Conservation (phyloP, 805 yeast genomes). For the Saturnispora dispora region DNA sequence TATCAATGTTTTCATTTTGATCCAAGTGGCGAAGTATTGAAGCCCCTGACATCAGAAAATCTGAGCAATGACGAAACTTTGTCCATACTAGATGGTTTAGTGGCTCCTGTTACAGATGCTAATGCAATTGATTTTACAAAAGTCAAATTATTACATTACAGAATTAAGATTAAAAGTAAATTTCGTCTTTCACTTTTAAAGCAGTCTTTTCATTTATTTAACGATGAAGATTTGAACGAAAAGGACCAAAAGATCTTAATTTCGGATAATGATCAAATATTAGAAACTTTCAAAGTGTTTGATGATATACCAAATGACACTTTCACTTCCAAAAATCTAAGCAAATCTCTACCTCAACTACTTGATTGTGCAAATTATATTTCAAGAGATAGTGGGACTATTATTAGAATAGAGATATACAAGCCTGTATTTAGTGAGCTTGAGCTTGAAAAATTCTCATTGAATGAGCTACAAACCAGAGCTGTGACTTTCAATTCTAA, state of each 20-base stretch:
- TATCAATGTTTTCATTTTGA: slow-evolving; percentile 15
- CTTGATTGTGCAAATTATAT: slow-evolving; percentile 41
- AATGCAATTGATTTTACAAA: slow-evolving; percentile 12
- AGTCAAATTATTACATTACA: slow-evolving; percentile 21
- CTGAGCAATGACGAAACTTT: slow-evolving; percentile 9
- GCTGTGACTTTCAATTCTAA: slow-evolving; percentile 30
- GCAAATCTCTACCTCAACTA: slow-evolving; percentile 27
- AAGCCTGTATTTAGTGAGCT: slow-evolving; percentile 39
- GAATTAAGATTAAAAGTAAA: slow-evolving; percentile 22
- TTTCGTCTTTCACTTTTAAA: slow-evolving; percentile 11
- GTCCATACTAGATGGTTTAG: slow-evolving; percentile 20
- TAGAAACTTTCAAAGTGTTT: background rate
- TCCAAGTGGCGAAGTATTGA: slow-evolving; percentile 6
- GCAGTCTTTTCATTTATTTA: slow-evolving; percentile 22
- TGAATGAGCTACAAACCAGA: slow-evolving; percentile 43
- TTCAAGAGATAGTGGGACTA: slow-evolving; percentile 35
- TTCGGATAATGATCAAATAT: slow-evolving; percentile 7
- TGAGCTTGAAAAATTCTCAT: slow-evolving; percentile 40
- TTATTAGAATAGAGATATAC: slow-evolving; percentile 46
- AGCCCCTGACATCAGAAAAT: background rate
- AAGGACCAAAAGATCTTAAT: slow-evolving; percentile 21
- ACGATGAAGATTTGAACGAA: slow-evolving; percentile 20
- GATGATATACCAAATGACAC: slow-evolving; percentile 4
- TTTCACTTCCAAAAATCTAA: background rate
- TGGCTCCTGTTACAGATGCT: slow-evolving; percentile 16